phyloP scores from a whole-genome alignment of 805 yeast species.

The Vanderwaltozyma verrucispora region DNA sequence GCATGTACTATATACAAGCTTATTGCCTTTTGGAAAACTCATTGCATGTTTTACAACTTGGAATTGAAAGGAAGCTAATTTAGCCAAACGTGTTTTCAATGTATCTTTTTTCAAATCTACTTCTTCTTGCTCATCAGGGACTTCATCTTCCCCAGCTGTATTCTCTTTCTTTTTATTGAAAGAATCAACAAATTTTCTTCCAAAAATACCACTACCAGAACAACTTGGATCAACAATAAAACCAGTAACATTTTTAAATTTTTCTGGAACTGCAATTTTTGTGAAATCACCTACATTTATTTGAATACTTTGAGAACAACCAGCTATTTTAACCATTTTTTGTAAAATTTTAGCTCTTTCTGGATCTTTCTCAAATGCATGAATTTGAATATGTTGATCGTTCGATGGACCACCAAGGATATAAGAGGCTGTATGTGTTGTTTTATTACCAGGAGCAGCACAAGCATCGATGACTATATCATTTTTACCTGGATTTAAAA shows the following conservation, averaged over 20 bases:
- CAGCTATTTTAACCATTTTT: conserved; percentile 75
- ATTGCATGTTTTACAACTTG: conserved; percentile 84
- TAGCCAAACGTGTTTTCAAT: conserved; percentile 36
- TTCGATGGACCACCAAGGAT: conserved; percentile 10
- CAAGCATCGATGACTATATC: conserved; percentile 79
- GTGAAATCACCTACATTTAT: conserved; percentile 45
- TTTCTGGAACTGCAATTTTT: conserved; percentile 33
- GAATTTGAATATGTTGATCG: conserved; percentile 30
- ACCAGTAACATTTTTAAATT: conserved; percentile 60
- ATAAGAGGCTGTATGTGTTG: conserved; percentile 72
- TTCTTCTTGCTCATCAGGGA: conserved; percentile 36
- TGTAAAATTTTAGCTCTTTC: conserved; percentile 58
- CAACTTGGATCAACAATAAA: conserved; percentile 93
- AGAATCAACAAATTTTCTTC: conserved; percentile 56
- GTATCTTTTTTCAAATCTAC: conserved; percentile 38
- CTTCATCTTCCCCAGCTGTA: conserved; percentile 14
- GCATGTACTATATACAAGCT: conserved; percentile 90
- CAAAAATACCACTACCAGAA: conserved; percentile 95
- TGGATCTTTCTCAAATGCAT: conserved; percentile 82
- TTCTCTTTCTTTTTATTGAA: conserved; percentile 20
- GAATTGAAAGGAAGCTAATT: conserved; percentile 77
- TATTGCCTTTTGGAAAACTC: conserved; percentile 61
- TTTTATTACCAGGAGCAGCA: conserved; percentile 98
- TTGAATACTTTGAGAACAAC: conserved; percentile 36
- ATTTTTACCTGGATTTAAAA: conserved; percentile 52